Evolutionary conservation across 345 rosid species (phyloP), one percentile per base, ranked within the genome.

Genomic region (Conringia planisiliqua): DNA sequence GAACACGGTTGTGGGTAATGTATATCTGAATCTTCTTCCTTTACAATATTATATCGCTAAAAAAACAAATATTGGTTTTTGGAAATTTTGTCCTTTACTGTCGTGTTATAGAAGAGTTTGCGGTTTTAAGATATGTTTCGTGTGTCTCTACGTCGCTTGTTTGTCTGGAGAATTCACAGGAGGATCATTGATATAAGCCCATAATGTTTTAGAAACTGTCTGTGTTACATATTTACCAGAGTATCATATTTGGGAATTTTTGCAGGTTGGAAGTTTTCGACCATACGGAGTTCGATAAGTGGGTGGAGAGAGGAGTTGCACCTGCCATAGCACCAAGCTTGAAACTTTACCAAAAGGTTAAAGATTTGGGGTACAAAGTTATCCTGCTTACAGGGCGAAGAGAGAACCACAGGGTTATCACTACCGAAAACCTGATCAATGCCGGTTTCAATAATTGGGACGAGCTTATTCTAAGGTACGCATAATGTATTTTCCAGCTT

Each of bases 361-460:
- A 76, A 74, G 85, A 76, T 43, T 76, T 87, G 77, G 96, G 98
- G 1, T 86, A 86, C 78, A 88, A 85, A 84, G 78, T 91, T 71
- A 78, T 91, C 83, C 68, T 89, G 78, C 85, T 93, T 51, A 93
- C 98, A 0, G 97, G 97, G 48, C 85, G 97, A 8, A 77, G 84
- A 40, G 98, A 94, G 78, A 57, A 58, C 54, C 92, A 85, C 14
- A 77, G 91, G 55, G 54, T 56, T 42, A 71, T 81, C 50, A 94
- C 98, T 0, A 78, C 83, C 40, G 81, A 86, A 32, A 91, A 91
- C 76, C 71, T 94, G 77, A 75, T 78, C 27, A 80, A 83, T 56
- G 93, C 87, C 0, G 98, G 98, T 38, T 85, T 88, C 57, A 82
- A 16, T 67, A 81, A 80, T 6, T 94, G 98, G 98, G 90, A 94